phyloP scores from a whole-genome alignment of 495 filamentous ascomycete genomes.

The Parmelia sp. region DNA sequence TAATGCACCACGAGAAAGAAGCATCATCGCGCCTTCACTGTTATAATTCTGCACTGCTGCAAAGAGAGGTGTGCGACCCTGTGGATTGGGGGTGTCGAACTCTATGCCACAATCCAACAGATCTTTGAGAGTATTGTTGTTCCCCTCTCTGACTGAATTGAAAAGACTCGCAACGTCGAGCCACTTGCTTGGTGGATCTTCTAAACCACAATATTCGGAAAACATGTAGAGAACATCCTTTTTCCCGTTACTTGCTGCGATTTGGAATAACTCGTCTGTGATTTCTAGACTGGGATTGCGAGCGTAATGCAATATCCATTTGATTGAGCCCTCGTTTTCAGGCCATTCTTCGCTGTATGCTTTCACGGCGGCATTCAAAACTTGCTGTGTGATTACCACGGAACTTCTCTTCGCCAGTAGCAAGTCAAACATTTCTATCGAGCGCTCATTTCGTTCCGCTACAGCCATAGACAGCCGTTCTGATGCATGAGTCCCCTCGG shows the following conservation, averaged over 20 bases:
- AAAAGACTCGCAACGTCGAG: not conserved
- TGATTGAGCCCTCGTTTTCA: too few relatives aligned
- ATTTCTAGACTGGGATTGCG: not conserved
- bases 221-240: not conserved
- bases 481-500: not conserved
- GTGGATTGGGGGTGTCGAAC: not conserved
- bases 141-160: not conserved
- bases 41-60: not conserved
- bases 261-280: not conserved
- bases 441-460: not conserved
- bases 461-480: not conserved
- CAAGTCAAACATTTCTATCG: not conserved
- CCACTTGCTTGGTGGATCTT: not conserved
- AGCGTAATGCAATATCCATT: not conserved
- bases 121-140: not conserved
- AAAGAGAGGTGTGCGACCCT: not conserved
- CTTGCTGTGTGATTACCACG: not conserved
- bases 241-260: not conserved
- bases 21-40: not conserved
- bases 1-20: not conserved
- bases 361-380: not conserved
- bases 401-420: not conserved
- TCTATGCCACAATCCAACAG: not conserved
- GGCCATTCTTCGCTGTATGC: too few relatives aligned
- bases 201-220: not conserved